phyloP scores from a whole-genome alignment of 495 filamentous ascomycete genomes.

The Stereocaulon alpinum region DNA sequence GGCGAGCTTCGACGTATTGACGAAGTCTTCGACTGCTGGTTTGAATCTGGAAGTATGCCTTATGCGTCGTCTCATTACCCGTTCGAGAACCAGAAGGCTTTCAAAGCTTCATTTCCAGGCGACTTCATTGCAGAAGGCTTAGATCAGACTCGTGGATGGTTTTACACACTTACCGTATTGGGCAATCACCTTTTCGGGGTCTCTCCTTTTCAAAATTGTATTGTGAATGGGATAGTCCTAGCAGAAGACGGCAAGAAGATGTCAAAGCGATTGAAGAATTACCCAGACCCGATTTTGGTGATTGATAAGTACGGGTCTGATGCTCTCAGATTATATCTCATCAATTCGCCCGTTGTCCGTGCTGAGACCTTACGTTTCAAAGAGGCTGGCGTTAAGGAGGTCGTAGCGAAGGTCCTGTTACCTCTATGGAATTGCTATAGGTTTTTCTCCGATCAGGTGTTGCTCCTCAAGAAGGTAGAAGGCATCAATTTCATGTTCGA shows the following conservation, averaged over 20 bases:
- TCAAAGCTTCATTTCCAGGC: slow-evolving; percentile 75
- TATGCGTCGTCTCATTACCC: slow-evolving; percentile 91
- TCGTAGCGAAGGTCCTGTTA: slow-evolving; percentile 85
- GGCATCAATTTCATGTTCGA: slow-evolving; percentile 71
- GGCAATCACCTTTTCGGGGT: slow-evolving; percentile 84
- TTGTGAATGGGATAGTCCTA: slow-evolving; percentile 93
- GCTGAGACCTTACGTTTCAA: slow-evolving; percentile 88
- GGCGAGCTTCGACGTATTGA: slow-evolving; percentile 69
- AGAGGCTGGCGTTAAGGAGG: slow-evolving; percentile 88
- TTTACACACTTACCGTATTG: slow-evolving; percentile 85
- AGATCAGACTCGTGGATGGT: slow-evolving; percentile 94
- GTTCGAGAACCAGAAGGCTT: slow-evolving; percentile 81
- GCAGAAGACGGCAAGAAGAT: slow-evolving; percentile 98
- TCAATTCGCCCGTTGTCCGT: slow-evolving; percentile 94
- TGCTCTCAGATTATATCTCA: slow-evolving; percentile 86
- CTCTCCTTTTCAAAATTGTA: slow-evolving; percentile 90
- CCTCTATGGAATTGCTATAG: slow-evolving; percentile 97
- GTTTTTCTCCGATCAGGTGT: slow-evolving; percentile 95
- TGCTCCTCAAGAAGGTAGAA: slow-evolving; percentile 81
- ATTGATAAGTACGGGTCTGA: slow-evolving; percentile 89
- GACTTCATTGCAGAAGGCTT: slow-evolving; percentile 97
- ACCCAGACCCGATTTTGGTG: slow-evolving; percentile 77
- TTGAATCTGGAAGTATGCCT: slow-evolving; percentile 90
- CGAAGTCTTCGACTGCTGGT: slow-evolving; percentile 99
- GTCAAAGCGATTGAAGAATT: slow-evolving; percentile 97